Conservation (phyloP, 139 green algal genomes). For the Raphidocelis subcapitata region DNA sequence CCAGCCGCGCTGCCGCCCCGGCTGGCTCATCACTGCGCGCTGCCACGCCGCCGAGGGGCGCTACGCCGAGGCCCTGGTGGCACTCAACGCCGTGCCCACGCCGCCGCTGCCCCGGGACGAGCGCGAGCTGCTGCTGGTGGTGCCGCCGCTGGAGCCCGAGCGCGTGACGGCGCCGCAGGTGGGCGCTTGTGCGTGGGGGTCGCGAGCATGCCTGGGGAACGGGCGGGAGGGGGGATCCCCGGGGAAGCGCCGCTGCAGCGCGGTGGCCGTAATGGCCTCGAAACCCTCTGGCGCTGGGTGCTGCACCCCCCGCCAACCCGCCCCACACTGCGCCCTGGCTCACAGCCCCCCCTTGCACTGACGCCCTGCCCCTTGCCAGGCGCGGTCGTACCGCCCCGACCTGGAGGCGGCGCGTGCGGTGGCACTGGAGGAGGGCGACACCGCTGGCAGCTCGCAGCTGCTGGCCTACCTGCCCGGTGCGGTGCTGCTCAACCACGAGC, state of each 20-base stretch:
- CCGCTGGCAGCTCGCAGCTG: constrained; percentile 18
- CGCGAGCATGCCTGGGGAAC: no score
- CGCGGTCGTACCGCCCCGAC: constrained; percentile 14
- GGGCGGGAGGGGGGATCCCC: no score
- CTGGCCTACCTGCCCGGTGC: constrained; percentile 34
- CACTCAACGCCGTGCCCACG: constrained; percentile 52
- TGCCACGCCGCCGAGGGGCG: constrained; percentile 35
- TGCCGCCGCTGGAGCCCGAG: constrained; percentile 28
- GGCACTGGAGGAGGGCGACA: constrained; percentile 10
- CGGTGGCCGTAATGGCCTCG: neutral
- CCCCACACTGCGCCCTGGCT: neutral
- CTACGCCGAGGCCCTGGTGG: constrained; percentile 33
- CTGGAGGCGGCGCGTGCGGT: constrained; percentile 12
- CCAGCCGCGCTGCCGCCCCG: constrained; percentile 31
- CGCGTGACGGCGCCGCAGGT: constrained; percentile 29
- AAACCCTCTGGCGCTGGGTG: neutral
- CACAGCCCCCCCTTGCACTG: neutral
- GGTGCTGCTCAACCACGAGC: constrained; percentile 42
- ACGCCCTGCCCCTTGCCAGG: neutral
- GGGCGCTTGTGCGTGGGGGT: no score
- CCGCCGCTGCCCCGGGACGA: constrained; percentile 34
- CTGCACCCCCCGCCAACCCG: neutral
- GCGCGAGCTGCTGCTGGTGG: constrained; percentile 31
- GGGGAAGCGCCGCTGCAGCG: neutral
- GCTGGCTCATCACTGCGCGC: constrained; percentile 50